Percentiles rank a stretch among this genome's conserved stretches.
Conservation (phyloP, 2,329 filamentous ascomycete species). For the Phaeosphaeriaceae sp. region DNA sequence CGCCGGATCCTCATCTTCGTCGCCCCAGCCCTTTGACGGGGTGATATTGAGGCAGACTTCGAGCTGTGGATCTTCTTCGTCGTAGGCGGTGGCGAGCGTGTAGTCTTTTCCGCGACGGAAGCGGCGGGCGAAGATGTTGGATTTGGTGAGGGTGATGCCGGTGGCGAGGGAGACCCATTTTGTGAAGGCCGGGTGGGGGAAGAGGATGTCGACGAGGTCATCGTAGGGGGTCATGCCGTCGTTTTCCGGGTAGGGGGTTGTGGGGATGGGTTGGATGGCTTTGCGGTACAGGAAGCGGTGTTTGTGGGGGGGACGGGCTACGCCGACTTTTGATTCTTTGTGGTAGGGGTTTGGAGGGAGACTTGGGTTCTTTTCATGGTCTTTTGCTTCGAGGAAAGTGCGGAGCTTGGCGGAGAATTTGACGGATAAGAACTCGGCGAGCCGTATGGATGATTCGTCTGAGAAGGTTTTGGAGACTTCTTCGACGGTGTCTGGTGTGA, state of each 20-base stretch:
- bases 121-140: constrained; percentile 80
- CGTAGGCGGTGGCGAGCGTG: constrained; percentile 87
- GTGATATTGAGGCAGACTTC: constrained; percentile 90
- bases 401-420: constrained; percentile 78
- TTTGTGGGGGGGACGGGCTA: constrained; percentile 91
- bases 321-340: constrained; percentile 54
- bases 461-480: constrained; percentile 80
- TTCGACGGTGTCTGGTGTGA: constrained; percentile 89
- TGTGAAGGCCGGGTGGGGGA: constrained; percentile 85
- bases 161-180: constrained; percentile 90
- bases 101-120: constrained; percentile 91
- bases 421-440: constrained; percentile 77
- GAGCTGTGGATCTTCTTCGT: constrained; percentile 72
- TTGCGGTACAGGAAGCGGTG: constrained; percentile 89
- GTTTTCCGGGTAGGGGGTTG: constrained; percentile 41
- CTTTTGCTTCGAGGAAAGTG: constrained; percentile 68
- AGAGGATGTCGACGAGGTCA: constrained; percentile 79
- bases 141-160: constrained; percentile 72
- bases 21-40: constrained; percentile 83
- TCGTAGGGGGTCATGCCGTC: constrained; percentile 59
- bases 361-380: constrained; percentile 54
- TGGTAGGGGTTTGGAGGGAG: constrained; percentile 41
- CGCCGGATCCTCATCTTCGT: constrained; percentile 68
- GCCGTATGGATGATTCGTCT: constrained; percentile 81
- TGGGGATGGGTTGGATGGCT: constrained; percentile 49